Evolutionary conservation across 2,329 filamentous ascomycete genomes (phyloP).

Genomic region (Fusarium chaquense): DNA sequence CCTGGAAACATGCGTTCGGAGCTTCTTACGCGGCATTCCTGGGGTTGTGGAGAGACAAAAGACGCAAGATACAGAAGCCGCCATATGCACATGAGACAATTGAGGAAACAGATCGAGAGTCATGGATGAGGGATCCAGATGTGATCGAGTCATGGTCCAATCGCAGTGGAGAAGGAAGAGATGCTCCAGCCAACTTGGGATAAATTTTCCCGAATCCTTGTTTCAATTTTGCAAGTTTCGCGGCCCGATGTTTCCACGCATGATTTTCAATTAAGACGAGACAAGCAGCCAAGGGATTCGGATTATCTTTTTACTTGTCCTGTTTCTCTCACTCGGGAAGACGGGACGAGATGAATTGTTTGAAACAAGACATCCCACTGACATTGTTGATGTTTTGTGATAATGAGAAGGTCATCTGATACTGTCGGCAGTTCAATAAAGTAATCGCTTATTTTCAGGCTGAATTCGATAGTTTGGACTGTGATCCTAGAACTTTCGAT

Average conservation of each 20-base stretch:
- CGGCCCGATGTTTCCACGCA: conserved; percentile 15
- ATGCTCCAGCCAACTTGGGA: background rate
- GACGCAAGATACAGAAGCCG: background rate
- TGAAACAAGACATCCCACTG: background rate
- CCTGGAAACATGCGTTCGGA: background rate
- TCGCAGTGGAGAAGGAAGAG: background rate
- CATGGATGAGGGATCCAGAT: conserved; percentile 13
- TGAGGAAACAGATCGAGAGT: conserved; percentile 6
- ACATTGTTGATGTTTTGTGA: background rate
- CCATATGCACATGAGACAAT: background rate
- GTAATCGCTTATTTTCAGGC: background rate
- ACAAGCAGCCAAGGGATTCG: background rate
- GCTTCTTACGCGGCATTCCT: background rate
- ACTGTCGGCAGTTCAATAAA: background rate
- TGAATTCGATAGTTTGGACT: background rate
- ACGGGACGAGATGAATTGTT: background rate
- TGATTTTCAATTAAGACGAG: background rate
- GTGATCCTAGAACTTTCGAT: background rate
- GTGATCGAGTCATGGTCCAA: background rate
- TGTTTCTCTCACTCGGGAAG: background rate
- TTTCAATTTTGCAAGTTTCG: conserved; percentile 16
- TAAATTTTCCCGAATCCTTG: conserved; percentile 14
- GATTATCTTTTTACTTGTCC: background rate
- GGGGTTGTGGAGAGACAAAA: background rate
- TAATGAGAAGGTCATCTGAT: background rate